Base-by-base conservation (phyloP, 805 yeast genomes). In the Priceomyces medius region DNA sequence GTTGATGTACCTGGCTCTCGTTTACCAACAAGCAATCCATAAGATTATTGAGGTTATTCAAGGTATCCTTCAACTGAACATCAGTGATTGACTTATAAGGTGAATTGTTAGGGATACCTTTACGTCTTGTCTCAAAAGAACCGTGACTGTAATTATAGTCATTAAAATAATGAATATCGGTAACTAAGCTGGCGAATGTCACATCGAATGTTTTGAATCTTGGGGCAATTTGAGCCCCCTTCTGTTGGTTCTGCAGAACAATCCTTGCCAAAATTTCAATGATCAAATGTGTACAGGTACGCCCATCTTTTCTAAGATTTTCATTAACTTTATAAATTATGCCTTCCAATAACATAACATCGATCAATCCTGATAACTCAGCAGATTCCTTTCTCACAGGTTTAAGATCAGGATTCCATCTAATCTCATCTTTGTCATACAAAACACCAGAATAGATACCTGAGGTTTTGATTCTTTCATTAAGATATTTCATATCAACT, bases 311-410 rank as follows among this genome's bases (percentile, higher is more conserved):
- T 33, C 49, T 52, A 21, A 53, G 50, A 39, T 53, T 45, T 32
- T 59, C 64, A 38, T 55, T 56, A 18, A 66, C 51, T 43, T 61
- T 64, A 50, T 53, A 63, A 31, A 70, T 58, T 40, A 68, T 58
- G 31, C 56, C 58, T 31, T 66, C 69, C 7, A 70, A 51, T 26
- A 64, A 47, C 43, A 55, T 51, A 5, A 55, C 48, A 44, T 68
- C 75, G 3, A 66, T 50, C 10, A 35, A 34, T 12, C 37, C 19
- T 10, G 12, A 14, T 10, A 14, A 14, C 12, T 35, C 29, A 7
- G 20, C 7, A 12, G 14, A 12, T 17, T 35, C 18, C 19, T 35
- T 35, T 23, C 38, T 35, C 9, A 24, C 18, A 7, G 29, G 27
- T 4, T 8, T 4, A 12, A 24, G 18, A 24, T 35, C n/a, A 35